phyloP scores from a whole-genome alignment of 2,329 filamentous ascomycete species.

The Ophiostoma sp. region DNA sequence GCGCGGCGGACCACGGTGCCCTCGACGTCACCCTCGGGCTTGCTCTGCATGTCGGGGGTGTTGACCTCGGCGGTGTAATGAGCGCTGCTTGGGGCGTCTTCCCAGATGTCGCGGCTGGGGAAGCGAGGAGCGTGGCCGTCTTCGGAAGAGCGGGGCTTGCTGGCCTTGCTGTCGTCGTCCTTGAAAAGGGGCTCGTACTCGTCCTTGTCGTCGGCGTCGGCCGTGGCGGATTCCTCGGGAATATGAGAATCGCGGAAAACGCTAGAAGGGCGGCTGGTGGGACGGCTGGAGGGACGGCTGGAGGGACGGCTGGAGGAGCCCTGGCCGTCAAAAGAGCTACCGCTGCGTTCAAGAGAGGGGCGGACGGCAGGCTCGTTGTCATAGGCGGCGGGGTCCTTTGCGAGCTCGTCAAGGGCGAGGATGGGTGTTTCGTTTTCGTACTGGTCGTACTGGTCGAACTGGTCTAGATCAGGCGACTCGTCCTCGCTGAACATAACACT shows the following conservation, averaged over 20 bases:
- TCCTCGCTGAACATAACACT: slow-evolving; percentile 43
- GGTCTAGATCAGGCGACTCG: slow-evolving; percentile 31
- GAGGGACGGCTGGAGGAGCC: slow-evolving; percentile 40
- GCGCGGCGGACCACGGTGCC: slow-evolving; percentile 28
- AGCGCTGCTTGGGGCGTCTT: slow-evolving; percentile 84
- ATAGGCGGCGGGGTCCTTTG: slow-evolving; percentile 63
- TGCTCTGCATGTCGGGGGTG: slow-evolving; percentile 58
- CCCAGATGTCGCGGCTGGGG: slow-evolving; percentile 94
- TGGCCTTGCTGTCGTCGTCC: slow-evolving; percentile 52
- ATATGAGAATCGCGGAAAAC: slow-evolving; percentile 36
- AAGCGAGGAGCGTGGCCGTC: slow-evolving; percentile 61
- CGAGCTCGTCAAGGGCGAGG: slow-evolving; percentile 79
- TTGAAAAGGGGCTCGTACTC: slow-evolving; percentile 96
- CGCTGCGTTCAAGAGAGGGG: slow-evolving; percentile 61
- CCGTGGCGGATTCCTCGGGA: slow-evolving; percentile 53
- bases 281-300: slow-evolving; percentile 31
- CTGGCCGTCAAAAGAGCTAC: slow-evolving; percentile 49
- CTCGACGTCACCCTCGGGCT: slow-evolving; percentile 28
- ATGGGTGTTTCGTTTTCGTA: slow-evolving; percentile 69
- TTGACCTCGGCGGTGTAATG: slow-evolving; percentile 76
- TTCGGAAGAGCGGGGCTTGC: slow-evolving; percentile 42
- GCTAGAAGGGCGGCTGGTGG: slow-evolving; percentile 42
- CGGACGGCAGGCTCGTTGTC: slow-evolving; percentile 75
- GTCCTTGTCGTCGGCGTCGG: slow-evolving; percentile 64
- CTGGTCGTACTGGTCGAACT: slow-evolving; percentile 37